Evolutionary conservation across 1,284 basidiomycete species (phyloP).

Genomic region (Ustilago crameri): DNA sequence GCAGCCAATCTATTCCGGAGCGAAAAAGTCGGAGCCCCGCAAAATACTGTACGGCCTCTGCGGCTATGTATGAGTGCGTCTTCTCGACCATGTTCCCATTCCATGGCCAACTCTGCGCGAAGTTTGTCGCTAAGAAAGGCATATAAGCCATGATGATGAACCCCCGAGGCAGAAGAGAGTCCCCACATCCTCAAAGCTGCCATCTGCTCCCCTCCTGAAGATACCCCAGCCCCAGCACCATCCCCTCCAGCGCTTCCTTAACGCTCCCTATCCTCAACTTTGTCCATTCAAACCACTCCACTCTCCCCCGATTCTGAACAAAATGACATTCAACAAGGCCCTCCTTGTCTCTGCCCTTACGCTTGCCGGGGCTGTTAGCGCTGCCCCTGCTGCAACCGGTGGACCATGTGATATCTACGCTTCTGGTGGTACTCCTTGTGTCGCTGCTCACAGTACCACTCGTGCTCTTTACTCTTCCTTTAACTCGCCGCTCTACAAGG

Average conservation of each 20-base stretch:
- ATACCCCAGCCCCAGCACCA: neutral
- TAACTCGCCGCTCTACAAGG: constrained; percentile 22
- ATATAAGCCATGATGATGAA: neutral
- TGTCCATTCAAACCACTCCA: neutral
- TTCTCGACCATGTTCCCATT: too few relatives aligned
- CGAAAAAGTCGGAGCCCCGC: too few relatives aligned
- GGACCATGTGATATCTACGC: constrained; percentile 37
- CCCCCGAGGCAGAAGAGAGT: too few relatives aligned
- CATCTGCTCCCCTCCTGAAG: neutral
- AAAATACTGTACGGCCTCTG: too few relatives aligned
- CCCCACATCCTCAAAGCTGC: neutral
- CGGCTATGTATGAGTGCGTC: too few relatives aligned
- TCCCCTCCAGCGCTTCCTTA: neutral
- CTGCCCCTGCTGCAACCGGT: neutral
- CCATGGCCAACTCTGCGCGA: too few relatives aligned
- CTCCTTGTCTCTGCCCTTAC: constrained; percentile 15
- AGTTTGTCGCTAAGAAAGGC: too few relatives aligned
- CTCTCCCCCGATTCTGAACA: neutral
- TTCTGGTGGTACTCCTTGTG: constrained; percentile 25
- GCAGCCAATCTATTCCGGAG: too few relatives aligned
- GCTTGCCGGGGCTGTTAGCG: constrained; percentile 12
- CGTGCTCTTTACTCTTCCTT: constrained; percentile 26
- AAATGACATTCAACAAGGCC: constrained; percentile 27
- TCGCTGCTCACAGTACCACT: constrained; percentile 35
- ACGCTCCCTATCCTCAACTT: constrained; percentile 14